A percentile compares a stretch with the other conserved stretches of the same genome.
These are phyloP conservation scores for Chenopodium berlandieri DNA, from an alignment of 148 eudicot genomes.

Conservation along the genomic window DNA sequence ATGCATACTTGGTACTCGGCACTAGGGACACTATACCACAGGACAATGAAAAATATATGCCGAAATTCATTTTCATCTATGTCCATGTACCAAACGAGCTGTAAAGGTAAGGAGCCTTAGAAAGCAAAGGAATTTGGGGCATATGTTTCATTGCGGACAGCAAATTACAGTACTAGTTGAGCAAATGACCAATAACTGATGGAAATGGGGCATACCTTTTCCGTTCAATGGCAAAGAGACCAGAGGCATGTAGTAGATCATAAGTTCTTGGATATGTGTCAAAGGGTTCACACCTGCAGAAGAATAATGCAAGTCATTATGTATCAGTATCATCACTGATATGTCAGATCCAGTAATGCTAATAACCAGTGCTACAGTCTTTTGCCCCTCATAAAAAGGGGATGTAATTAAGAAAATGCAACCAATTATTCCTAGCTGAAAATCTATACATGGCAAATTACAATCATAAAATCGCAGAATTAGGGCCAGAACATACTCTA, in stretches of 20 bases:
- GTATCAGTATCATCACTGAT: neutral
- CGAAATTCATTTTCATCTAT: neutral
- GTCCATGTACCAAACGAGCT: neutral
- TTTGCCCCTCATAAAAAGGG: neutral
- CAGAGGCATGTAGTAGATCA: slow-evolving; percentile 89
- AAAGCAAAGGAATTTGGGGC: neutral
- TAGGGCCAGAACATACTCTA: neutral
- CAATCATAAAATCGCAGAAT: neutral
- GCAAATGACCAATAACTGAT: neutral
- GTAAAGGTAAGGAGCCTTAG: neutral
- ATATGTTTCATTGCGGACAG: neutral
- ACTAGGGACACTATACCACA: neutral
- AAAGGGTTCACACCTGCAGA: slow-evolving; percentile 90
- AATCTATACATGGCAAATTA: neutral
- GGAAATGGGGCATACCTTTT: slow-evolving; percentile 51
- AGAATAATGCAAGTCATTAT: slow-evolving; percentile 7
- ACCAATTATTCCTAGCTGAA: neutral
- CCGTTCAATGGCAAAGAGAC: slow-evolving; percentile 76
- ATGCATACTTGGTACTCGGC: neutral
- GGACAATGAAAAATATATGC: neutral
- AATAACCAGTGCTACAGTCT: neutral
- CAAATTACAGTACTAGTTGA: neutral
- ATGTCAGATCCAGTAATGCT: neutral
- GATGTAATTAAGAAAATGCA: neutral
- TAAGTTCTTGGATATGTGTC: slow-evolving; percentile 99